Base-by-base conservation (phyloP, 139 green algal species). In the Zygnema cylindricum region DNA sequence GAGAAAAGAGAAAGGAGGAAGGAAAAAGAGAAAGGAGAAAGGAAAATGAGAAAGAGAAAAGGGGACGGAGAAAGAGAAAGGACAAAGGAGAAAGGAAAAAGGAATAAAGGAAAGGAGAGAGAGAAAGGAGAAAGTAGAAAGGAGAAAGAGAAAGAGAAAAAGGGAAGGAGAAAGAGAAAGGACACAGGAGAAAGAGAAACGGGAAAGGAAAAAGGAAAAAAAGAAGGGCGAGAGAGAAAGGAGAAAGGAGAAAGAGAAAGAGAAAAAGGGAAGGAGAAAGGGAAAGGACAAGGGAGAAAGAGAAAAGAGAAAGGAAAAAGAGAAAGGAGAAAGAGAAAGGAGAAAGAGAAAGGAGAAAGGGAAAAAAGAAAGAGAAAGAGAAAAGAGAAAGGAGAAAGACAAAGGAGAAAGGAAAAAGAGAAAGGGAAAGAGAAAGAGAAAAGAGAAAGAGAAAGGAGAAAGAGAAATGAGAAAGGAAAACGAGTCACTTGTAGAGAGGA, bases 91-190 rank as follows among this genome's bases (percentile, higher is more conserved):
- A n/a, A 16, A 16, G 36, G 38, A 41, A 79, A 16, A 79, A 11
- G 71, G 71, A 43, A 25, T 42, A 3, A 43, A 11, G 38, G 71
- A 79, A 43, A 79, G 11, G 3, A 25, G 11, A 11, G 43, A 43
- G n/a, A 54, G 2, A 36, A 30, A 63, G 79, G 33, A 33, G 42
- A 54, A 30, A 43, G 3, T 39, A 22, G 81, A 21, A 69, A 23
- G 71, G 21, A 85, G 33, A 85, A 23, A 69, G 36, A 49, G 77
- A 3, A 36, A 49, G 39, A 69, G 77, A 82, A 2, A 73, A 16
- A 86, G 42, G 3, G 79, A 33, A 41, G 36, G 23, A 21, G 23
- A 57, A 40, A 86, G 7, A 81, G 79, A 30, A 7, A 11, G 0
- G 79, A 55, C 7, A 41, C 30, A 0, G 30, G 41, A 69, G 30